Evolutionary conservation across 148 eudicot genomes (phyloP), one percentile per base, ranked within the genome.

Genomic region (Rhododendron griersonianum): DNA sequence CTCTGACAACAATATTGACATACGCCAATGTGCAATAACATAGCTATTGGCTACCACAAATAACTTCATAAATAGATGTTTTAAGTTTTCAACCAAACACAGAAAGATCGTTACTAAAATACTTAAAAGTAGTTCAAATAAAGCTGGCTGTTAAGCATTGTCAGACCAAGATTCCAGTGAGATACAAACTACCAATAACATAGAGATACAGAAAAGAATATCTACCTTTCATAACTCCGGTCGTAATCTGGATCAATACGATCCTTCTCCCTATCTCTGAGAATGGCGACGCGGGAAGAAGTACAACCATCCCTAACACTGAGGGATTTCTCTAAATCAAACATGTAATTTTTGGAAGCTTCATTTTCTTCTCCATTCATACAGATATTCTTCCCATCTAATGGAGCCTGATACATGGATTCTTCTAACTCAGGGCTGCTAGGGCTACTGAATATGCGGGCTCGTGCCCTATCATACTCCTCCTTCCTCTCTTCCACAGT

Each of bases 381-480:
- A 87, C 82, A 90, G 83, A 86, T 18, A 81, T 51, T 88, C 63
- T 88, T 93, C 18, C 77, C 91, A 82, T 92, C 92, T 7, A 86
- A 86, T 50, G 89, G 65, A 18, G 85, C 88, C 83, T 57, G 92
- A 79, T 87, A 63, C 37, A 65, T 80, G 10, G 88, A 51, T 80
- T 92, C 92, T 84, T 93, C 96, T 63, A 87, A 86, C 76, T 83
- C 91, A 33, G 93, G 90, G 84, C 90, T 88, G 86, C 73, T 83
- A 67, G 93, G 90, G 98, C 91, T 82, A 69, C 93, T 92, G 86
- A 96, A 96, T 65, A 96, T 96, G 87, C 99, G 98, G 50, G 99
- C 98, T n/a, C 99, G 90, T 82, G 98, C 99, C 89, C 87, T 92
- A 84, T 96, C 98, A 89, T 96, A 96, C 89, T 96, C 98, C 86